Evolutionary conservation across 176 grass and related monocot species (phyloP).

Genomic region (Eleusine indica): DNA sequence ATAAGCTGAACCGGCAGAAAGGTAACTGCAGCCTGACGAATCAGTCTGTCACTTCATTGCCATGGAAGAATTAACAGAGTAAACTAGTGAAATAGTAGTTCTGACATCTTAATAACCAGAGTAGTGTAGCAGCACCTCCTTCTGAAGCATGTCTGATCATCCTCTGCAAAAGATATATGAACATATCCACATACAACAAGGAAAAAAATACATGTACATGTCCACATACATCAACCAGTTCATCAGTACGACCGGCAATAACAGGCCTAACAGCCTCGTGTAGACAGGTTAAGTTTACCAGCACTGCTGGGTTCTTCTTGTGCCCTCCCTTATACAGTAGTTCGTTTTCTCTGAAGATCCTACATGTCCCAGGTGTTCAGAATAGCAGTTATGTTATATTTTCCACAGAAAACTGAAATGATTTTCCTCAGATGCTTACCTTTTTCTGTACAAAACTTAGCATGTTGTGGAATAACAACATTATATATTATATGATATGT

Average conservation of each 20-base stretch:
- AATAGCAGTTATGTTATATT: background rate
- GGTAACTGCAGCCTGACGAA: slow-evolving; percentile 40
- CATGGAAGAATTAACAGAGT: background rate
- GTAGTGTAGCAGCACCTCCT: background rate
- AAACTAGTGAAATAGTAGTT: background rate
- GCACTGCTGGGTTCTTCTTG: background rate
- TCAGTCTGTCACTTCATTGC: background rate
- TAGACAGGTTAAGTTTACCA: background rate
- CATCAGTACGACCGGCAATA: background rate
- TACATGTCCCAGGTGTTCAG: background rate
- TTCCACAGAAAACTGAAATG: background rate
- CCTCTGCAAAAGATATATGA: background rate
- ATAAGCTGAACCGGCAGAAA: slow-evolving; percentile 73
- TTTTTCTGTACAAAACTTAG: slow-evolving; percentile 7
- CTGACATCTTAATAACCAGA: background rate
- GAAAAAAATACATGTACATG: background rate
- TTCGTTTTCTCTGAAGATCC: slow-evolving; percentile 10
- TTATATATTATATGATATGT: background rate
- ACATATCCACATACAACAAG: background rate
- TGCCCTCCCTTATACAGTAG: background rate
- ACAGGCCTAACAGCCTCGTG: background rate
- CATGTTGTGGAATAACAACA: background rate
- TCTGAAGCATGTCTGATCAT: background rate
- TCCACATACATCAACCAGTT: background rate
- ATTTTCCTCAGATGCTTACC: background rate